Base-by-base conservation (phyloP, 768 basidiomycete genomes). In the Macrolepiota albuminosa region DNA sequence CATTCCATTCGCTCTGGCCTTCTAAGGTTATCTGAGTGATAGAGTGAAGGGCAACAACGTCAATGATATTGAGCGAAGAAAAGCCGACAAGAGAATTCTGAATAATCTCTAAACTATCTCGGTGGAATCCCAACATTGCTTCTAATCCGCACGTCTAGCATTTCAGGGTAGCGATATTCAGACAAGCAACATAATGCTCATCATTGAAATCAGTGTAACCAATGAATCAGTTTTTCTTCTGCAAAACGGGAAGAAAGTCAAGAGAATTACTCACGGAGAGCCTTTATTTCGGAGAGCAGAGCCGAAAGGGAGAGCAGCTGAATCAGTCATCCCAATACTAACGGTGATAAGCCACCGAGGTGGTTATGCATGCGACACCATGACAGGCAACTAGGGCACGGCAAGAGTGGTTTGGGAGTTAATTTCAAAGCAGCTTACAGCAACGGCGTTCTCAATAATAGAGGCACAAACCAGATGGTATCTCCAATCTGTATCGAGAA, bases 391-490 rank as follows among this genome's bases (percentile, higher is more conserved):
- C 72, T 78, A 18, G 83, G 84, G 5, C 83, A 47, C 43, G 24
- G 13, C 3, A 33, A 34, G 14, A 34, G 29, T 39, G 24, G 8
- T 47, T 52, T 24, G 3, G 13, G 5, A 11, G 31, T 2, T 14
- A 24, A 48, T 21, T 40, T 29, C 18, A 24, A 21, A 45, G 21
- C 21, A 39, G 61, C 65, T 54, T 63, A 78, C 76, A 1, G 79
- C 79, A 14, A 85, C 70, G 1, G 80, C 83, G 64, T 81, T 79
- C 36, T 75, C 80, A 50, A 82, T 67, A 53, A 85, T 71, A 26
- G 75, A 78, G 0, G 78, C 0, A 81, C 79, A 40, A 79, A 73
- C 84, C 84, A 85, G 51, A 85, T 72, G 13, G 78, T 75, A 16
- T 61, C 63, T 83, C 78, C 39, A 84, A 71, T 2, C 75, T 76